These are phyloP conservation scores for Aspergillus japonicus DNA, from an alignment of 2,329 filamentous ascomycete species.

Conservation along the genomic window DNA sequence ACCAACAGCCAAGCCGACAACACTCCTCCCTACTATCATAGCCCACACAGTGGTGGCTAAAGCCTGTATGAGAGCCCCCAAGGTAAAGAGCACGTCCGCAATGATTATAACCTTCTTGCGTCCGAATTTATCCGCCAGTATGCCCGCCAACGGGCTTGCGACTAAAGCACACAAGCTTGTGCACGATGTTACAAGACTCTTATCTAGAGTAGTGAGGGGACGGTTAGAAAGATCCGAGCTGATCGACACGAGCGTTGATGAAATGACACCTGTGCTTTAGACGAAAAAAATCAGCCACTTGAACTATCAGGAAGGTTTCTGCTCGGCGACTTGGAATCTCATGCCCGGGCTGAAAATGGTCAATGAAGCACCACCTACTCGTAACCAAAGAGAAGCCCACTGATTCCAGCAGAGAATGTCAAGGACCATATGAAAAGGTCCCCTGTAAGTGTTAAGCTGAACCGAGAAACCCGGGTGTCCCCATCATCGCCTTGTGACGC, in stretches of 20 bases:
- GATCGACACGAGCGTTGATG: constrained; percentile 59
- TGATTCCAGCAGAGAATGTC: constrained; percentile 58
- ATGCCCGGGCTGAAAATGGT: not conserved
- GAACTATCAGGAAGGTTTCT: not conserved
- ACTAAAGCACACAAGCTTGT: constrained; percentile 59
- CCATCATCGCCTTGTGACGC: constrained; percentile 9
- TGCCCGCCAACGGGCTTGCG: constrained; percentile 54
- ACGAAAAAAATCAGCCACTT: constrained; percentile 16
- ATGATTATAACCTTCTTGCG: constrained; percentile 49
- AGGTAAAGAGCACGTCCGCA: constrained; percentile 47
- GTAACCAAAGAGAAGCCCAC: constrained; percentile 61
- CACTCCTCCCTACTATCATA: constrained; percentile 48
- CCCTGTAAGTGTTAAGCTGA: constrained; percentile 24
- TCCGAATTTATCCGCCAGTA: constrained; percentile 52
- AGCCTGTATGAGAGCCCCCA: constrained; percentile 47
- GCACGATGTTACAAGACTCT: constrained; percentile 58
- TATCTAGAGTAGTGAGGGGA: constrained; percentile 54
- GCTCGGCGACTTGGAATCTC: not conserved
- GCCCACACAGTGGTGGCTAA: constrained; percentile 41
- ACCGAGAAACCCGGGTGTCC: constrained; percentile 13
- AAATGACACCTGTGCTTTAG: constrained; percentile 59
- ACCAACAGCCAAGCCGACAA: constrained; percentile 50
- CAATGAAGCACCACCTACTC: constrained; percentile 44
- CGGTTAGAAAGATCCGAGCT: constrained; percentile 53
- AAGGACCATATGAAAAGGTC: constrained; percentile 55